Conservation (phyloP, 345 rosid species). For the Combretum micranthum region DNA sequence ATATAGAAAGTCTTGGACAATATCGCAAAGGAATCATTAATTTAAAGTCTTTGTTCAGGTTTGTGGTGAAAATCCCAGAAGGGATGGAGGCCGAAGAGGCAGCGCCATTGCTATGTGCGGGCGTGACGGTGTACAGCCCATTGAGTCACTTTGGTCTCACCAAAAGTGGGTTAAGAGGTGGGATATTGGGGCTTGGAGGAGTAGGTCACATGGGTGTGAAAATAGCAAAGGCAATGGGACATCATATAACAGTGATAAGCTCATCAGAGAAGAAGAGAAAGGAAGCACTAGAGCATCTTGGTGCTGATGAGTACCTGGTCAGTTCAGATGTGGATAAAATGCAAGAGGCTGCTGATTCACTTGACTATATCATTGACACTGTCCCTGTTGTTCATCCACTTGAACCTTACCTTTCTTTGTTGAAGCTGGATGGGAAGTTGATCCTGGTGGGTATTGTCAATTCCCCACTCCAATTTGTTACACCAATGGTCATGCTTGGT, state of each 20-base stretch:
- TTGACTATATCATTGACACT: constrained; percentile 85
- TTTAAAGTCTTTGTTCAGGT: constrained; percentile 26
- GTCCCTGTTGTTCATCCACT: constrained; percentile 82
- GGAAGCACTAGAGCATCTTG: constrained; percentile 79
- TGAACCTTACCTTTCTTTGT: constrained; percentile 65
- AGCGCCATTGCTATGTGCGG: constrained; percentile 82
- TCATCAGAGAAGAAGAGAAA: constrained; percentile 78
- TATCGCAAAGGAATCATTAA: too few relatives aligned
- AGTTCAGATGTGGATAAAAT: constrained; percentile 56
- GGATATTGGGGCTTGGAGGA: constrained; percentile 86
- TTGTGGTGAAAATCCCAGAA: constrained; percentile 79
- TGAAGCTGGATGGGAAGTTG: constrained; percentile 80
- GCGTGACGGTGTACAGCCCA: constrained; percentile 89
- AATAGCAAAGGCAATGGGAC: constrained; percentile 95
- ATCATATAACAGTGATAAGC: constrained; percentile 88
- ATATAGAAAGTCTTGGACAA: too few relatives aligned
- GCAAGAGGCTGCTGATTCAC: constrained; percentile 60
- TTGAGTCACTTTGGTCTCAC: constrained; percentile 68
- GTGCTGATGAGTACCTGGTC: constrained; percentile 80
- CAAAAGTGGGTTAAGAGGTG: constrained; percentile 65
- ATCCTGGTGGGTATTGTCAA: constrained; percentile 74
- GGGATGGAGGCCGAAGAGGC: constrained; percentile 83
- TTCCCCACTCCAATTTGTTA: constrained; percentile 63
- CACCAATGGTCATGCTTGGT: constrained; percentile 86
- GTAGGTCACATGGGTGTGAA: constrained; percentile 98